Evolutionary conservation across 768 basidiomycete genomes (phyloP).

Genomic region (Gautieria morchelliformis): DNA sequence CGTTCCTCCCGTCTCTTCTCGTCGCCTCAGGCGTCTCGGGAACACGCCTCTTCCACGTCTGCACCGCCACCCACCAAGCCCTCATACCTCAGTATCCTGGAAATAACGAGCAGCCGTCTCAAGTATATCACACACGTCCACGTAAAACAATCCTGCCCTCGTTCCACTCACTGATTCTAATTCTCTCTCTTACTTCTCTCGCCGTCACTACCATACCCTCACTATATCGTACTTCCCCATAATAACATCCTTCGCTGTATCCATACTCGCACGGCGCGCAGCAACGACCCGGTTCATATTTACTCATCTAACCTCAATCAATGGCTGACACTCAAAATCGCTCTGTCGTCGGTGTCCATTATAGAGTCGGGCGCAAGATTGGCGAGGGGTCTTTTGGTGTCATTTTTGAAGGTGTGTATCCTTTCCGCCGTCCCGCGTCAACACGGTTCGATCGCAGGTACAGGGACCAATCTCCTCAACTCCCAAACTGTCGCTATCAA

Average conservation of each 20-base stretch:
- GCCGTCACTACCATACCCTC: neutral
- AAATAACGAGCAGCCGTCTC: neutral
- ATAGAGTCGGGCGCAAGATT: conserved; percentile 97
- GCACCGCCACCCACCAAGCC: neutral
- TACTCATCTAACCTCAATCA: neutral
- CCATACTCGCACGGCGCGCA: neutral
- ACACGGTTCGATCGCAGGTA: neutral
- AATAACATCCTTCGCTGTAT: neutral
- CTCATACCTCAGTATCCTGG: neutral
- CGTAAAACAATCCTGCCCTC: conserved; percentile 2
- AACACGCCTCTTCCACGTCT: neutral
- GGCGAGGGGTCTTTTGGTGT: conserved; percentile 98
- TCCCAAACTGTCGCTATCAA: conserved; percentile 99
- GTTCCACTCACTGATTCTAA: conserved; percentile 1
- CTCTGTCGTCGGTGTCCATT: conserved; percentile 83
- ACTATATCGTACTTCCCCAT: neutral
- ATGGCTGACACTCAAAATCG: conserved; percentile 7
- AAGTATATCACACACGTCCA: neutral
- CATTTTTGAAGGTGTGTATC: conserved; percentile 70
- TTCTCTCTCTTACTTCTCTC: neutral
- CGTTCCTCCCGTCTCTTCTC: neutral
- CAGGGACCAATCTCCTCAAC: conserved; percentile 96
- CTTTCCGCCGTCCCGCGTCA: neutral
- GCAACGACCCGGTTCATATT: conserved; percentile 1
- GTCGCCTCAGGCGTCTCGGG: neutral